These are phyloP conservation scores for Yamadazyma diospyri DNA, from an alignment of 1,139 yeast genomes.

Conservation along the genomic window DNA sequence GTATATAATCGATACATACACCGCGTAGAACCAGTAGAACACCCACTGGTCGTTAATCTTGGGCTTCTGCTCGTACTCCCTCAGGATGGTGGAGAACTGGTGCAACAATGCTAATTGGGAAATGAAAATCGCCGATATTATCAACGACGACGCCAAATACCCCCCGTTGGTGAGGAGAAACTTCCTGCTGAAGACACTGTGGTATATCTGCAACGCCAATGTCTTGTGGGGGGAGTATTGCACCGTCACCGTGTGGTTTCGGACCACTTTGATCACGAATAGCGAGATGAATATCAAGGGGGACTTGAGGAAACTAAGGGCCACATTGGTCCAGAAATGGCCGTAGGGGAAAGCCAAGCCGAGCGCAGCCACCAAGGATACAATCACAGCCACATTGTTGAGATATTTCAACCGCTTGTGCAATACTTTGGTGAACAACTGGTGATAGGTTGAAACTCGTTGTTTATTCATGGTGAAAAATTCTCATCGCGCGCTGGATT, in stretches of 20 bases:
- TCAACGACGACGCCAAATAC: constrained; percentile 37
- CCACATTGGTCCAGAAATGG: constrained; percentile 28
- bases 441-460: constrained; percentile 13
- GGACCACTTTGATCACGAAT: constrained; percentile 40
- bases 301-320: constrained; percentile 24
- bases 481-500: constrained; percentile 1
- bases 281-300: constrained; percentile 32
- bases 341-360: constrained; percentile 27
- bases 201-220: constrained; percentile 43
- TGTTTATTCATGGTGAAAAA: constrained; percentile 9
- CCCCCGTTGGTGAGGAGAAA: constrained; percentile 33
- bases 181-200: constrained; percentile 41
- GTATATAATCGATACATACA: constrained; percentile 44
- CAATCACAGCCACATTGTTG: constrained; percentile 27
- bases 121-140: constrained; percentile 26
- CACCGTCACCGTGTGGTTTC: constrained; percentile 51
- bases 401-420: constrained; percentile 35
- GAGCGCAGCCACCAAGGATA: constrained; percentile 26
- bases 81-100: constrained; percentile 35
- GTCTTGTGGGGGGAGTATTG: constrained; percentile 50
- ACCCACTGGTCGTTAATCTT: constrained; percentile 61
- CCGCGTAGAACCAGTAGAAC: constrained; percentile 44
- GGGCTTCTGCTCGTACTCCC: constrained; percentile 51
- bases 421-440: constrained; percentile 30
- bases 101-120: constrained; percentile 25